Percentiles rank a stretch among this genome's conserved stretches.
phyloP scores from a whole-genome alignment of 78 protist genomes.

The Cavenderia fasciculata region DNA sequence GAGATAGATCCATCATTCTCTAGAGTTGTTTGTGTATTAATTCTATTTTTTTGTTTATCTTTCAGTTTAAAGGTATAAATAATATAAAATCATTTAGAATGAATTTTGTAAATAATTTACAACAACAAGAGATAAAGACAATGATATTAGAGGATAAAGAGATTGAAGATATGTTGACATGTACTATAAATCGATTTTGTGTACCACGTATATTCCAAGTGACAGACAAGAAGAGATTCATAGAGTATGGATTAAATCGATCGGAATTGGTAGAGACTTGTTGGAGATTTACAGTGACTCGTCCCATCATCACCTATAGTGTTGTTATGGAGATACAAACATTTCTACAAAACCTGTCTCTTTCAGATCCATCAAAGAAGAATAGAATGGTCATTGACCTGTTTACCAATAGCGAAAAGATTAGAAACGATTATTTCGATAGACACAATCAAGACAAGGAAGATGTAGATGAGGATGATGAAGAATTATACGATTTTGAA shows the following conservation, averaged over 20 bases:
- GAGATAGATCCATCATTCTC: too few relatives aligned
- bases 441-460: not conserved
- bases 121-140: too few relatives aligned
- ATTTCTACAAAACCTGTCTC: conserved; percentile 2
- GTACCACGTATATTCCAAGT: not conserved
- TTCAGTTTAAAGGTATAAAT: too few relatives aligned
- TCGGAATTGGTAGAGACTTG: not conserved
- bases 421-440: conserved; percentile 52
- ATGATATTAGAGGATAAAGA: too few relatives aligned
- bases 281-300: not conserved
- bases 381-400: not conserved
- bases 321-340: not conserved
- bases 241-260: not conserved
- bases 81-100: too few relatives aligned
- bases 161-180: too few relatives aligned
- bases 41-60: too few relatives aligned
- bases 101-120: too few relatives aligned
- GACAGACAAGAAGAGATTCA: not conserved
- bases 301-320: not conserved
- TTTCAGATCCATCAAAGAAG: not conserved
- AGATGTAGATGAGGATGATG: not conserved
- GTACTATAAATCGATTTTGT: conserved; percentile 1
- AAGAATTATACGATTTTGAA: conserved; percentile 53
- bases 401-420: not conserved
- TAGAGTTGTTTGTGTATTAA: too few relatives aligned